Conservation (phyloP, 176 grass and related monocot species). For the Aegilops bicornis region DNA sequence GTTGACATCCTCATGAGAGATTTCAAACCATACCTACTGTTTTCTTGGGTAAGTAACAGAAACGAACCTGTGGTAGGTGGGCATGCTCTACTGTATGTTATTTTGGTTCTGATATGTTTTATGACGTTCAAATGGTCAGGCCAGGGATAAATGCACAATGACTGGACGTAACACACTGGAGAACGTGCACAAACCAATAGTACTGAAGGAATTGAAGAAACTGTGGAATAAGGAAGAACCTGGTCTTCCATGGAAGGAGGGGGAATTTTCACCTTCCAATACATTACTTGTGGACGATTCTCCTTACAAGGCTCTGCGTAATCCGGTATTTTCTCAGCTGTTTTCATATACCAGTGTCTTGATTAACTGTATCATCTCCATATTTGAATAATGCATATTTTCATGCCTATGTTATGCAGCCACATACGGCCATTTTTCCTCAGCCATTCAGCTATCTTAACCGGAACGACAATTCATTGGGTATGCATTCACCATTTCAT, state of each 20-base stretch:
- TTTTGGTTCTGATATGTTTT: conserved; percentile 37
- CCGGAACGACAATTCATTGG: conserved; percentile 63
- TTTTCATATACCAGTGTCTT: not conserved
- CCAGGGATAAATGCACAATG: conserved; percentile 79
- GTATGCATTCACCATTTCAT: conserved; percentile 38
- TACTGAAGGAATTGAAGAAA: conserved; percentile 82
- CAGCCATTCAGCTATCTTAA: conserved; percentile 49
- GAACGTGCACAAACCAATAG: conserved; percentile 64
- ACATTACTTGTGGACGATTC: conserved; percentile 89
- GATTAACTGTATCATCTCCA: not conserved
- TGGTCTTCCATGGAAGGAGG: conserved; percentile 75
- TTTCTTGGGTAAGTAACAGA: conserved; percentile 77
- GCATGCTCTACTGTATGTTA: conserved; percentile 2
- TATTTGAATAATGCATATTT: conserved; percentile 7
- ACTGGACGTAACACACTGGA: conserved; percentile 70
- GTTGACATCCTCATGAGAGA: conserved; percentile 58
- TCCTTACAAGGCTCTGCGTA: conserved; percentile 88
- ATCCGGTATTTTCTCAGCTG: conserved; percentile 53
- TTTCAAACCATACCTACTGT: conserved; percentile 59
- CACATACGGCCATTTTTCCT: conserved; percentile 82
- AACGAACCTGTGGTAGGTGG: not conserved
- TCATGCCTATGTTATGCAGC: conserved; percentile 47
- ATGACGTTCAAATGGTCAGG: conserved; percentile 41
- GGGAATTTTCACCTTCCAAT: conserved; percentile 65
- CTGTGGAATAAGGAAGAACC: conserved; percentile 78